Evolutionary conservation across 140 eudicot genomes (phyloP), one percentile per base, ranked within the genome.

Genomic region (Bidens hawaiensis): DNA sequence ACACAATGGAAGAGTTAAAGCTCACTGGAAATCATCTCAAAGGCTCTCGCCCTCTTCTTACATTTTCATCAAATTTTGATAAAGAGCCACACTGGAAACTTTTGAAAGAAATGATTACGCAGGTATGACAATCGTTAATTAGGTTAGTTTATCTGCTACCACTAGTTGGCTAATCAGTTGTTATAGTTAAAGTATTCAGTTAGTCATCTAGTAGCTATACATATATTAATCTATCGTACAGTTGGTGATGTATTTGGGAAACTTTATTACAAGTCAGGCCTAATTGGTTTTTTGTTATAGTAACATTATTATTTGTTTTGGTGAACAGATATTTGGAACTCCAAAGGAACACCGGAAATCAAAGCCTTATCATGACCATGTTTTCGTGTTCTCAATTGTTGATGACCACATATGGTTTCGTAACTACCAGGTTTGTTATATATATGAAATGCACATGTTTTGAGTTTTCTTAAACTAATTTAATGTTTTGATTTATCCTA

Each of bases 321-420:
- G 26, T 47, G 16, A 24, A 57, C 81, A 93, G 99, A 88, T 93
- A 68, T 93, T 93, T 79, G 95, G 89, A 54, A 83, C 83, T 52
- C 99, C 96, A 18, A 88, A 93, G 83, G 96, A 85, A 40, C 99
- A 93, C 79, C 78, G 96, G 78, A 93, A 88, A 79, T 78, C 95
- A 65, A 93, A 93, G 78, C 96, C 96, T 14, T 93, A 80, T 60
- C 86, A 88, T 77, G 99, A 93, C 67, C 99, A 91, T 65, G 96
- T 93, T 3, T 87, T 88, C 62, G 95, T 83, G 54, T 93, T 93
- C 78, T 88, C 99, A 47, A 93, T 93, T 54, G 85, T 75, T 42
- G 99, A 93, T 76, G 96, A 81, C 71, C 99, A 88, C 60, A 85
- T 93, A 59, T 88, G 99, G 99, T 93, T 93, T 73, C 86, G 99